phyloP scores from a whole-genome alignment of 805 yeast genomes.

The Starmerella roubikii region DNA sequence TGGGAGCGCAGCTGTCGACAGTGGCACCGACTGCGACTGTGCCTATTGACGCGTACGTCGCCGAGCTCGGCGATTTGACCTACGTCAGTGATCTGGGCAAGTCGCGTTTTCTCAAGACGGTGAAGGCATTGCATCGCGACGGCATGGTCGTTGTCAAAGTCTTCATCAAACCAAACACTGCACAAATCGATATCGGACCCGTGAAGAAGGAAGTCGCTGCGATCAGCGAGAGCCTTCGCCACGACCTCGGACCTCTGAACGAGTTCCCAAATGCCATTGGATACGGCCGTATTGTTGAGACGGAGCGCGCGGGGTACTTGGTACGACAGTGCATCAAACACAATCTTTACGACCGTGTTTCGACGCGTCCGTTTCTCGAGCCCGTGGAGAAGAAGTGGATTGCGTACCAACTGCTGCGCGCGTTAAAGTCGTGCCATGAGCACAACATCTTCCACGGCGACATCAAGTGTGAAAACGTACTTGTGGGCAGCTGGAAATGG shows the following conservation, averaged over 20 bases:
- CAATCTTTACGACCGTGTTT: conserved; percentile 74
- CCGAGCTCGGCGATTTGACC: conserved; percentile 61
- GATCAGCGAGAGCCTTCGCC: conserved; percentile 17
- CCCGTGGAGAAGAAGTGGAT: conserved; percentile 73
- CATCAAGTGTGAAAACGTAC: conserved; percentile 75
- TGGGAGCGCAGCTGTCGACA: conserved; percentile 82
- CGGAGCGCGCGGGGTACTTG: conserved; percentile 83
- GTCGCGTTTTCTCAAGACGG: conserved; percentile 73
- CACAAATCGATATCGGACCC: conserved; percentile 7
- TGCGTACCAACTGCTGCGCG: conserved; percentile 61
- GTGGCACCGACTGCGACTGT: conserved; percentile 85
- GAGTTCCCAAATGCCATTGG: conserved; percentile 46
- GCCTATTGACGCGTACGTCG: conserved; percentile 79
- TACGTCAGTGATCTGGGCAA: conserved; percentile 57
- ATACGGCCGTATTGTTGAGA: conserved; percentile 62
- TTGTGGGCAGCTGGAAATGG: conserved; percentile 87
- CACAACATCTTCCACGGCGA: conserved; percentile 70
- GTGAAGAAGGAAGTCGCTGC: conserved; percentile 8
- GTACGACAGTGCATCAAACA: conserved; percentile 69
- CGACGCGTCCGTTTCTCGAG: conserved; percentile 78
- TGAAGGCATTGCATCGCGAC: conserved; percentile 59
- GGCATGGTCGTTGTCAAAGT: conserved; percentile 70
- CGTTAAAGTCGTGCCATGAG: conserved; percentile 50
- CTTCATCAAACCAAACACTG: conserved; percentile 53
- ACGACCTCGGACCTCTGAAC: conserved; percentile 11